Base-by-base conservation (phyloP, 352 stramenopile genomes). In the Phytophthora podocarpi region DNA sequence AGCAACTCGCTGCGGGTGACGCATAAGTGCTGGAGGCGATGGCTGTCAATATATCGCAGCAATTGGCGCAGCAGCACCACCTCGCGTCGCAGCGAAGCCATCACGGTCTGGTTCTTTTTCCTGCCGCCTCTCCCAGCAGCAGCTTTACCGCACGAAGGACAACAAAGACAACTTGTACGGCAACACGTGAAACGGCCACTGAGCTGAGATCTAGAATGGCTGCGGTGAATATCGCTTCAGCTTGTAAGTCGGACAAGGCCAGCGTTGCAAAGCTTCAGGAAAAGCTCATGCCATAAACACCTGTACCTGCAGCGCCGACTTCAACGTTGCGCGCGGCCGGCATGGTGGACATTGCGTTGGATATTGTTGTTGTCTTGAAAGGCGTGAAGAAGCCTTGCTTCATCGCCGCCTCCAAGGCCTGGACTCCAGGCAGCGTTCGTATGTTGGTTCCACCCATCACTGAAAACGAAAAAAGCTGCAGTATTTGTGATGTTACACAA, bases 221-320 rank as follows among this genome's bases (percentile, higher is more conserved):
- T 2, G 23, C n/a, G 10, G 15, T 23, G 20, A 55, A 50, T 43
- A 61, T 66, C 40, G 58, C 56, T 64, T 57, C 43, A 63, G 42
- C 21, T 49, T 49, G 32, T 20, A 51, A 36, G 35, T 61, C 53
- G 53, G 53, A 61, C 45, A 64, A 57, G 48, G 58, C 34, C 26
- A 32, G 40, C 35, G 42, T 39, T 63, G 51, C 59, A 67, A 56
- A 61, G 58, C 58, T 52, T 48, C 34, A 61, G 21, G 58, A 60
- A 53, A 30, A 32, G 16, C 32, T 9, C 34, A 41, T 34, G 47
- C 56, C 56, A 26, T 67, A 62, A 62, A 60, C 57, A 58, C 47
- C 49, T 35, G 28, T 28, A 9, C 24, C n/a, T n/a, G n/a, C n/a
- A n/a, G n/a, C 20, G 9, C 31, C 20, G 31, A 27, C 58, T 66